A percentile compares a stretch with the other conserved stretches of the same genome.
Evolutionary conservation across 176 grass and related monocot species (phyloP).

Genomic region (Saccharum spontaneum): DNA sequence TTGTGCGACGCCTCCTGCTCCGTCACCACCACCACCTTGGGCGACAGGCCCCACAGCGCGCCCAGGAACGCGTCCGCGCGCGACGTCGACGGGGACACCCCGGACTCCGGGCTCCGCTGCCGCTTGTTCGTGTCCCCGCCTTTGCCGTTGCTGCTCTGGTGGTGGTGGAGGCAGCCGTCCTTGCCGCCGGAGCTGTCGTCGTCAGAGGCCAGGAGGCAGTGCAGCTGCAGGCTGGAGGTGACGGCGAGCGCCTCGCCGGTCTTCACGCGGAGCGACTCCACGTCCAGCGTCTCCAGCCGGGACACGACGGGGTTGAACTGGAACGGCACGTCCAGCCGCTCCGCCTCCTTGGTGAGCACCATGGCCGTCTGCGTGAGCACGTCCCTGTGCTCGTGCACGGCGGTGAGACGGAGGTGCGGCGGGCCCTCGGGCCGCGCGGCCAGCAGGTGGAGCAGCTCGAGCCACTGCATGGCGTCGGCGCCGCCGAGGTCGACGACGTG

Average conservation of each 20-base stretch:
- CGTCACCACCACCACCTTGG: conserved; percentile 71
- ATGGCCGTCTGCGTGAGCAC: conserved; percentile 54
- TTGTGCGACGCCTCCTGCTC: conserved; percentile 98
- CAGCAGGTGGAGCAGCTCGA: conserved; percentile 73
- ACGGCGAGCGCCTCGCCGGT: conserved; percentile 88
- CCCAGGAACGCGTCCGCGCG: conserved; percentile 60
- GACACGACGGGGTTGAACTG: conserved; percentile 76
- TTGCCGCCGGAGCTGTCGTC: neutral
- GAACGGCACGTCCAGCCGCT: conserved; percentile 87
- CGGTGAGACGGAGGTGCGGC: conserved; percentile 82
- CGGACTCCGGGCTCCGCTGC: conserved; percentile 34
- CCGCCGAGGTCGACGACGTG: conserved; percentile 84
- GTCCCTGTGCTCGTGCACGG: conserved; percentile 57
- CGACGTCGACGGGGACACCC: conserved; percentile 40
- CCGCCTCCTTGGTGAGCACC: conserved; percentile 75
- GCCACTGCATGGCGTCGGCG: conserved; percentile 71
- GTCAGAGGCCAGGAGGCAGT: conserved; percentile 54
- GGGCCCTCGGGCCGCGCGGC: conserved; percentile 70
- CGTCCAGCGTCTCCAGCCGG: conserved; percentile 56
- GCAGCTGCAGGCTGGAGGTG: conserved; percentile 71
- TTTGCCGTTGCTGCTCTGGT: no score
- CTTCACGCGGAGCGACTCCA: conserved; percentile 75
- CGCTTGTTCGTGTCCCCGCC: neutral
- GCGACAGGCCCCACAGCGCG: conserved; percentile 56
- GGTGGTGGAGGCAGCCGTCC: no score